Evolutionary conservation across 2,329 filamentous ascomycete genomes (phyloP), one percentile per base, ranked within the genome.

Genomic region (Clonostachys chloroleuca): DNA sequence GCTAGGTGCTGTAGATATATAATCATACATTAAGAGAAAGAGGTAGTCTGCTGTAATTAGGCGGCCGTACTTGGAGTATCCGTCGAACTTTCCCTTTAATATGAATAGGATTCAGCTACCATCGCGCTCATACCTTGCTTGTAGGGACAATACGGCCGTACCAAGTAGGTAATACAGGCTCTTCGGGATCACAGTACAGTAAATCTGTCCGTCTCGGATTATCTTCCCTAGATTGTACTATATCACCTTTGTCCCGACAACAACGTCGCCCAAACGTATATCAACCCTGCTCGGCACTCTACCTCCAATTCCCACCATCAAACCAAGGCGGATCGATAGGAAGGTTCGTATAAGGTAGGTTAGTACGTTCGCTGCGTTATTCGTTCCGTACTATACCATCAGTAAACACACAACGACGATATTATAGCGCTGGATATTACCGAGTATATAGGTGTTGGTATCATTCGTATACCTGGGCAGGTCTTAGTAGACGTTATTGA

Each of bases 231-330:
- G n/a, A 18, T 57, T 53, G 20, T 55, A 53, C 17, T 59, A 50
- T 42, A 57, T 51, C 3, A 57, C 51, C 18, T 48, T 50, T 3
- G 33, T 52, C 18, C 55, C 52, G 7, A 59, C 52, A 3, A 56
- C 51, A 7, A 57, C 39, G 34, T 59, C 55, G 7, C 55, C 56
- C 1, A 59, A 49, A 36, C 49, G 48, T 12, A 59, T 37, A 9
- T 57, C 53, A 13, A 17, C 40, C 12, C 44, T 44, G n/a, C 43
- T 47, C 4, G 59, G 59, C 0, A 50, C 52, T 2, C 59, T 59
- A 18, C 58, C 59, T 17, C 60, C 58, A 0, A 62, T 58, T 3
- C 59, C 59, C 3, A 62, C 60, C 43, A 62, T 54, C 9, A 57
- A 17, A 1, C 40, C 45, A 3, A 45, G 42, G 1, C 42, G 47